A percentile compares a stretch with the other conserved stretches of the same genome.
Conservation (phyloP, 1,284 basidiomycete genomes). For the Inonotus hispidus region DNA sequence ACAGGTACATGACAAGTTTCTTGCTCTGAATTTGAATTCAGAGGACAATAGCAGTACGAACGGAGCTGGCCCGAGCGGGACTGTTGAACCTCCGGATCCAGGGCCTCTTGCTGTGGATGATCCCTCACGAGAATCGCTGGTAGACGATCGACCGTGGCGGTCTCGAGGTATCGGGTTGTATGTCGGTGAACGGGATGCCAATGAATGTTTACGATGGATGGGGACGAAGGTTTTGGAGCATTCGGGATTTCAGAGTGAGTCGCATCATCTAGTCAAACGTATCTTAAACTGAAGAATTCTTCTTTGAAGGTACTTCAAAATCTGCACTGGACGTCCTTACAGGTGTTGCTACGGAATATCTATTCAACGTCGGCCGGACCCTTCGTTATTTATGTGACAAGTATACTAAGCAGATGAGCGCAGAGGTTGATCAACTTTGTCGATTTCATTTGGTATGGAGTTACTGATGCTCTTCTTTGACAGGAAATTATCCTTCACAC, state of each 20-base stretch:
- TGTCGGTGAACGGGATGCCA: constrained; percentile 49
- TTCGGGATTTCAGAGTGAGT: constrained; percentile 82
- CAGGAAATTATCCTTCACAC: constrained; percentile 92
- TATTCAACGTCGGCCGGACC: constrained; percentile 83
- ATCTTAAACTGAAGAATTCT: neutral
- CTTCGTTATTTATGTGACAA: constrained; percentile 80
- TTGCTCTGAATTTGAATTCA: constrained; percentile 41
- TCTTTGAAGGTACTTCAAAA: constrained; percentile 50
- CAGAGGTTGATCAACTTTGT: constrained; percentile 56
- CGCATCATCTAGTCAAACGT: neutral
- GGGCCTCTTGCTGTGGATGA: constrained; percentile 28
- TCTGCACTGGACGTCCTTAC: constrained; percentile 78
- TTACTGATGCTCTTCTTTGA: constrained; percentile 3
- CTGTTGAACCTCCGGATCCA: neutral
- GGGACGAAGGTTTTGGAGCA: constrained; percentile 76
- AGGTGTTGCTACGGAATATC: constrained; percentile 74
- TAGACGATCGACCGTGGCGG: constrained; percentile 57
- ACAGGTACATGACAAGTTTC: constrained; percentile 64
- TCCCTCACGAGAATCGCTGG: constrained; percentile 40
- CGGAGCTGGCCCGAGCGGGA: neutral
- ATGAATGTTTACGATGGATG: constrained; percentile 65
- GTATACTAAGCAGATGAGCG: constrained; percentile 70
- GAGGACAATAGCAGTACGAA: neutral
- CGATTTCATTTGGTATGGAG: neutral
- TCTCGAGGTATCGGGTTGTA: constrained; percentile 30